Conservation (phyloP, 257 asterid genomes). For the Plectranthus barbatus region DNA sequence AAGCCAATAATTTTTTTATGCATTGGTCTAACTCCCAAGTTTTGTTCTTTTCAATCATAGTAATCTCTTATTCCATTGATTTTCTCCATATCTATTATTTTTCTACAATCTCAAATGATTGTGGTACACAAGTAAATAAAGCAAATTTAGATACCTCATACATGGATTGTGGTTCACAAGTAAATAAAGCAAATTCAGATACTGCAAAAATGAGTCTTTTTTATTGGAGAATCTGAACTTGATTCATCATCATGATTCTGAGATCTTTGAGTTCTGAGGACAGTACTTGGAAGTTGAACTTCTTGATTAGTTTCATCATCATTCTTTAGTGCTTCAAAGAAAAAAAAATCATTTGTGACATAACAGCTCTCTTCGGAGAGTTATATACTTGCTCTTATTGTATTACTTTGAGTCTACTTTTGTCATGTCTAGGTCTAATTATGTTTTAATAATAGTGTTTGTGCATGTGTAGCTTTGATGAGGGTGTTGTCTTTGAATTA, state of each 20-base stretch:
- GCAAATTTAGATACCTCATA: background rate
- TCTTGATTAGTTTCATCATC: background rate
- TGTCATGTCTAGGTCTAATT: too few species aligned
- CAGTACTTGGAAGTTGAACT: background rate
- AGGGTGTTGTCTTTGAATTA: too few species aligned
- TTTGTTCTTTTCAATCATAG: background rate
- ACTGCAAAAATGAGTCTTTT: background rate
- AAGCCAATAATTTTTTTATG: background rate
- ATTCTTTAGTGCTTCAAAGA: background rate
- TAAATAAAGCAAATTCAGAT: background rate
- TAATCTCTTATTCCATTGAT: background rate
- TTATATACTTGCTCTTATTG: too few species aligned
- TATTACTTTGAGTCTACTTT: too few species aligned
- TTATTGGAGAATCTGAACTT: too few species aligned
- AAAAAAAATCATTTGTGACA: too few species aligned
- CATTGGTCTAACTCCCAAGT: background rate
- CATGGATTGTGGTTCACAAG: background rate
- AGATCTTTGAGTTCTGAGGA: too few species aligned
- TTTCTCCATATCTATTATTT: background rate
- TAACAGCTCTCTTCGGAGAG: too few species aligned
- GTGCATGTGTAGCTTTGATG: too few species aligned
- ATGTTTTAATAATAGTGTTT: too few species aligned
- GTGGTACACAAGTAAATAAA: background rate
- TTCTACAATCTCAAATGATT: background rate
- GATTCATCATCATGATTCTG: too few species aligned